Evolutionary conservation across 129 eudicot species (phyloP), one percentile per base, ranked within the genome.

Genomic region (Flaveria ramosissima): DNA sequence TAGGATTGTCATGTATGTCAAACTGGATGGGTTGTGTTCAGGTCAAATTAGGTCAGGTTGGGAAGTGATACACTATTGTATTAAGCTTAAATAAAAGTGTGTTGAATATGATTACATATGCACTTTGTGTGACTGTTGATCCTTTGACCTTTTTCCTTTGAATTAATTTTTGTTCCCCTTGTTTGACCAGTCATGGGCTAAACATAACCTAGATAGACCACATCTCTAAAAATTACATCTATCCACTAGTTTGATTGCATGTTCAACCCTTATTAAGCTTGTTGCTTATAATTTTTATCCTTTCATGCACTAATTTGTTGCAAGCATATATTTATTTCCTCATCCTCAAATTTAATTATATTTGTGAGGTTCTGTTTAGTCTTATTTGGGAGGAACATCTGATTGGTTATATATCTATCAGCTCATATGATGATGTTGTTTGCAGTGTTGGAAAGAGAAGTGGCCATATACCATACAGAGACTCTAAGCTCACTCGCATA

Each of bases 401-500:
- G 12, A 4, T 32, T 20, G 7, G 56, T 74, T 74, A 1, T 43
- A 43, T 42, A 46, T 62, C 68, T 27, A 27, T 27, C 9, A 48
- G 36, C 64, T 76, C 50, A 78, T 78, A 41, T 16, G 32, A 41
- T 45, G 7, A 51, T 53, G 14, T 20, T 81, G 30, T 9, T 52
- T 83, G 84, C 83, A 94, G 99, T 85, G 88, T 91, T 82, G 99
- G 96, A 68, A 92, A 88, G 77, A 77, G 96, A 89, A 86, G 91
- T 48, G 99, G 97, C 17, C 97, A 91, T 66, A 89, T 95, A 81
- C 99, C 99, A 46, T 95, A 91, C 72, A 81, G 99, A 64, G 99
- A 95, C 78, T 95, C 99, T 10, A 95, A 95, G 85, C 94, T 95
- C 50, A 95, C 99, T 66, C 93, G 99, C 51, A 95, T 95, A 83